A percentile compares a stretch with the other conserved stretches of the same genome.
These are phyloP conservation scores for Pholiota molesta DNA, from an alignment of 768 basidiomycete genomes.

Conservation along the genomic window DNA sequence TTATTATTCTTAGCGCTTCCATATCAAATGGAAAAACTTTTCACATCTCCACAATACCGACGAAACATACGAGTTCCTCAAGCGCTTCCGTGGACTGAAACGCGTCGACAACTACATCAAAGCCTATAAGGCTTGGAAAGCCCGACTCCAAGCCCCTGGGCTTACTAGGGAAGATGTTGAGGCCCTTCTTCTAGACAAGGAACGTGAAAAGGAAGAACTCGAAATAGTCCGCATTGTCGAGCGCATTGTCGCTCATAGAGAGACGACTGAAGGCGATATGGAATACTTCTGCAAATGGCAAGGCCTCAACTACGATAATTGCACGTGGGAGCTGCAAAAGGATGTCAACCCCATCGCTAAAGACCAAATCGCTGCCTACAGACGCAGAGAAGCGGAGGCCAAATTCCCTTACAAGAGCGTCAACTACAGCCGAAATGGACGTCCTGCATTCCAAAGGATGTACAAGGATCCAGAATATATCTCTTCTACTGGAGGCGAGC, in stretches of 20 bases:
- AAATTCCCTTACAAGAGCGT: slow-evolving; percentile 87
- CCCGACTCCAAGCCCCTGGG: slow-evolving; percentile 62
- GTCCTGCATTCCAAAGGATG: slow-evolving; percentile 85
- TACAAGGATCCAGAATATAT: slow-evolving; percentile 89
- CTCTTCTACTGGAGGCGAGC: slow-evolving; percentile 69
- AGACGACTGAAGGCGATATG: slow-evolving; percentile 55
- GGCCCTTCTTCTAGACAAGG: slow-evolving; percentile 85
- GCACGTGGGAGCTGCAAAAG: slow-evolving; percentile 91
- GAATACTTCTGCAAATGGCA: slow-evolving; percentile 99
- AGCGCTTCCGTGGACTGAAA: slow-evolving; percentile 93
- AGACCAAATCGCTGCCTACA: slow-evolving; percentile 78
- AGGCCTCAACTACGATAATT: slow-evolving; percentile 89
- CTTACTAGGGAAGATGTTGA: slow-evolving; percentile 89
- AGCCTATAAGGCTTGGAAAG: slow-evolving; percentile 75
- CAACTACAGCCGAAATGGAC: slow-evolving; percentile 61
- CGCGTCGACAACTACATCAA: slow-evolving; percentile 99
- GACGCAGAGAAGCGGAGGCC: slow-evolving; percentile 72
- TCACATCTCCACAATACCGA: slow-evolving; percentile 99
- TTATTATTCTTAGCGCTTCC: slow-evolving; percentile 71
- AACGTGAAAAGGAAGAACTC: slow-evolving; percentile 88
- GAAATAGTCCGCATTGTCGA: slow-evolving; percentile 93
- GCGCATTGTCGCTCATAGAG: slow-evolving; percentile 81
- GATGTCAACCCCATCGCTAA: slow-evolving; percentile 81
- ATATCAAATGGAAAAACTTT: slow-evolving; percentile 99
- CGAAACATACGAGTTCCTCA: slow-evolving; percentile 94